Evolutionary conservation across 441 rosid genomes (phyloP), one percentile per base, ranked within the genome.

Genomic region (Omphalea diandra): DNA sequence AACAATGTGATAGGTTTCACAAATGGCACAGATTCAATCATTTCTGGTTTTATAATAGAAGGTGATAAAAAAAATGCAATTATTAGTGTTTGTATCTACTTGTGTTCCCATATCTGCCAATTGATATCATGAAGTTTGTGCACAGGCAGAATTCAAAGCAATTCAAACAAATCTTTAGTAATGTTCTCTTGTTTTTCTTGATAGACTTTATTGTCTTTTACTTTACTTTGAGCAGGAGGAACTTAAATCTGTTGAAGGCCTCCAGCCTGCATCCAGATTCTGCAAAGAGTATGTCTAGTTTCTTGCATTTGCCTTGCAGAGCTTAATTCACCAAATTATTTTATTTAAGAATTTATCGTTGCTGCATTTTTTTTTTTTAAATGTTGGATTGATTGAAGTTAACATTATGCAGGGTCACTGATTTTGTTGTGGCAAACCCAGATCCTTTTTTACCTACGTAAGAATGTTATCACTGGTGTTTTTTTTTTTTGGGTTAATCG

Each of bases 401-500:
- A 57, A 52, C 38, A 55, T 35, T 53, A 46, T 81, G 83, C 93
- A 91, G 95, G 83, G 81, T 91, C 69, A 69, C 84, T 65, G 93
- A 91, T 76, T 91, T 88, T 35, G 89, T 91, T 26, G 68, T 76
- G 68, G 86, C 86, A 74, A 91, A 83, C 0, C 73, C 91, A 1
- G 97, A 93, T 72, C 97, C 98, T 68, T 53, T 88, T 40, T 81
- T 91, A 60, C 91, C 83, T 18, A 74, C 81, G 98, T 93, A 86
- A 84, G 97, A 46, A 79, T 17, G 11, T 59, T 40, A 35, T 49
- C 56, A 59, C 44, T 56, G 18, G 26, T 15, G 40, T 10, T 56
- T 38, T 62, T 11, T 65, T 29, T 53, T 15, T 33, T 22, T 69
- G 3, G 46, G 20, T 65, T 61, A 61, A 66, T 15, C 17, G n/a